phyloP scores from a whole-genome alignment of 1,139 yeast genomes.

The Hemisphaericaspora xylofermentans region DNA sequence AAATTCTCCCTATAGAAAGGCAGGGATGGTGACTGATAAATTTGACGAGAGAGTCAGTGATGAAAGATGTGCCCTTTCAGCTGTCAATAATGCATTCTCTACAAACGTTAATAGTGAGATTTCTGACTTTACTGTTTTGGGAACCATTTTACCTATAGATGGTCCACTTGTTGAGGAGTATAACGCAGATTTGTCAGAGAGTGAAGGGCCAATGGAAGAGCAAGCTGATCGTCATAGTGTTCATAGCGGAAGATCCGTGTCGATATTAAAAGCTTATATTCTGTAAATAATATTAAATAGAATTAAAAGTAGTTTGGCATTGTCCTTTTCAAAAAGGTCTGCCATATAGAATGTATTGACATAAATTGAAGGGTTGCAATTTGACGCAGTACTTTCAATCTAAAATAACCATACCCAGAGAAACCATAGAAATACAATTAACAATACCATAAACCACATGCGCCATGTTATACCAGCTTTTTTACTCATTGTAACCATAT shows the following conservation, averaged over 20 bases:
- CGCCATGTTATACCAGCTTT: conserved; percentile 78
- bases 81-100: conserved; percentile 15
- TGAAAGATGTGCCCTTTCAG: conserved; percentile 14
- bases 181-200: conserved; percentile 1
- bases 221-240: conserved; percentile 1
- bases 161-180: conserved; percentile 3
- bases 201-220: background rate
- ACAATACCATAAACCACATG: conserved; percentile 72
- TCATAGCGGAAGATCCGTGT: conserved; percentile 5
- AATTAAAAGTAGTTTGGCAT: background rate
- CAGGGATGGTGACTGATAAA: conserved; percentile 5
- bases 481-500: conserved; percentile 81
- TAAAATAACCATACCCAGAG: conserved; percentile 78
- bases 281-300: conserved; percentile 4
- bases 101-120: conserved; percentile 11
- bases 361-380: background rate
- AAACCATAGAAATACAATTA: conserved; percentile 62
- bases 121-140: conserved; percentile 11
- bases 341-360: background rate
- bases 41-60: conserved; percentile 10
- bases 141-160: conserved; percentile 12
- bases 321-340: background rate
- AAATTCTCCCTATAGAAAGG: conserved; percentile 11
- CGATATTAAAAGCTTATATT: conserved; percentile 10
- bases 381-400: background rate